A percentile compares a stretch with the other conserved stretches of the same genome.
Evolutionary conservation across 208 protist species (phyloP).

Genomic region (Acanthamoeba lenticulata): DNA sequence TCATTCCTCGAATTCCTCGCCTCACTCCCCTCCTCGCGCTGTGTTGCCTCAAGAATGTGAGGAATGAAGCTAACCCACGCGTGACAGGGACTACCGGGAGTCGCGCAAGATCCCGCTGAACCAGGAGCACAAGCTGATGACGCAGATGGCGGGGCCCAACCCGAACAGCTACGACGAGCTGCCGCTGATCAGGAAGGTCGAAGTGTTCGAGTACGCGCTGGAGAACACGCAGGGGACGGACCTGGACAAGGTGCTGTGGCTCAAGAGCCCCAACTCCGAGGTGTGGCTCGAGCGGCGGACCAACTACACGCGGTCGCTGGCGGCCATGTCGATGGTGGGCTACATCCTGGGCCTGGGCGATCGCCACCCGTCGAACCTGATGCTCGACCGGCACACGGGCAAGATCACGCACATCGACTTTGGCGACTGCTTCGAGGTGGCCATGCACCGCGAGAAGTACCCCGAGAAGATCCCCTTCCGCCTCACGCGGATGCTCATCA

Average conservation of each 20-base stretch:
- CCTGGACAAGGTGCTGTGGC: conserved; percentile 97
- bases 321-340: conserved; percentile 98
- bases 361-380: conserved; percentile 99
- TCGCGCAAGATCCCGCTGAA: conserved; percentile 73
- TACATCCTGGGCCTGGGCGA: conserved; percentile 99
- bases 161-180: conserved; percentile 94
- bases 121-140: conserved; percentile 90
- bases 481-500: conserved; percentile 98
- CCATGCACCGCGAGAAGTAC: conserved; percentile 97
- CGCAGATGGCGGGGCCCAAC: conserved; percentile 75
- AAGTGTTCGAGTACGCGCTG: conserved; percentile 96
- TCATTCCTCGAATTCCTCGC: conserved; percentile 98
- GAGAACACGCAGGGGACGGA: conserved; percentile 95
- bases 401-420: conserved; percentile 99
- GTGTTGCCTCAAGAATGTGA: conserved; percentile 98
- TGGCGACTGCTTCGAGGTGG: conserved; percentile 91
- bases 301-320: conserved; percentile 98
- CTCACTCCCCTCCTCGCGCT: conserved; percentile 98
- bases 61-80: conserved; percentile 98
- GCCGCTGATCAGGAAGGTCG: conserved; percentile 97
- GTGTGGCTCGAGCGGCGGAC: conserved; percentile 98
- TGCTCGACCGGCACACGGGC: conserved; percentile 98
- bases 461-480: conserved; percentile 99
- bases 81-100: conserved; percentile 98
- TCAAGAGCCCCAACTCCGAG: conserved; percentile 96